Base-by-base conservation (phyloP, 495 filamentous ascomycete species). In the Diplogelasinospora grovesii region DNA sequence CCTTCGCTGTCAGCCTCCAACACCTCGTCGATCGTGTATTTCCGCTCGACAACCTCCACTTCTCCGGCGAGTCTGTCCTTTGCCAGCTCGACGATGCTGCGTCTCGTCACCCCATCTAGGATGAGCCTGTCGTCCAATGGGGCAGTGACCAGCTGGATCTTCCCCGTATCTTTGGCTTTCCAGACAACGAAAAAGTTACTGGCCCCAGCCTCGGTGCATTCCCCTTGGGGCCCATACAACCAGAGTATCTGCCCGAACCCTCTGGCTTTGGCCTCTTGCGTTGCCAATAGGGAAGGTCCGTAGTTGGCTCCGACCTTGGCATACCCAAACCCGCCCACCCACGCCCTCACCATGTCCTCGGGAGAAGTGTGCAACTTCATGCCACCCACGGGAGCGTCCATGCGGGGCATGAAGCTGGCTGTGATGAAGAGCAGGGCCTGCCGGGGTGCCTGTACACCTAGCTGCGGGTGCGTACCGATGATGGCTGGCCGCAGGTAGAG, bases 291-390 rank as follows among this genome's bases (percentile, higher is more conserved):
- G 18, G 71, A 78, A 5, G 89, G 89, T 0, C 87, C 89, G 58
- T 95, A 95, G 69, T 95, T 95, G 19, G 88, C 89, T 32, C 87
- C 87, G 8, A 95, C 78, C 65, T 95, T 95, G 34, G 86, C 86
- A 49, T 80, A 87, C 0, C 89, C 88, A 54, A 90, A 92, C 20
- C 89, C 89, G 26, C 89, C 89, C 20, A 89, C 89, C 89, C 89
- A 95, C 11, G 89, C 89, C 31, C 89, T 81, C 40, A 92, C 76
- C 61, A 77, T 82, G 56, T 92, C 81, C 33, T 87, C 79, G 26
- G 69, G 64, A 29, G 77, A 83, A 3, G 86, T 89, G 46, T 90
- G 78, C 19, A 96, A 79, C 51, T 75, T 81, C 67, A 95, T 68
- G 19, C 83, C 84, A 32, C 67, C 68, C 10, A 66, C 54, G 26